A percentile compares a stretch with the other conserved stretches of the same genome.
Conservation (phyloP, 306 rosid species). For the Prunus mume region DNA sequence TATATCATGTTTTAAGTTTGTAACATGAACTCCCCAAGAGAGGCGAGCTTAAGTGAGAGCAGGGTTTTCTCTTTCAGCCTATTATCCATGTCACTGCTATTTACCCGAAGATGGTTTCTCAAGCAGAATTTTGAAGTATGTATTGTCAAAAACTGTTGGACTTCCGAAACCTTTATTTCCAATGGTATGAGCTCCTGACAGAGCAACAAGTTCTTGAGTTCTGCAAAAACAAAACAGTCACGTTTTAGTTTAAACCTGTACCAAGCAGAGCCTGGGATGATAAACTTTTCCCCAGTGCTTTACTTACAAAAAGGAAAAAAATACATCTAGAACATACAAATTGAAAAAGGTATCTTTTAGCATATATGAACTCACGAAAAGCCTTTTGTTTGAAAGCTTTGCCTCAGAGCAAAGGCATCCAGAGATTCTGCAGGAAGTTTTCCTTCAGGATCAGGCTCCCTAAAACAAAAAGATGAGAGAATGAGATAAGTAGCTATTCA, state of each 20-base stretch:
- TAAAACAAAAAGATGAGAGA: conserved; percentile 22
- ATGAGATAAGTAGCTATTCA: background rate
- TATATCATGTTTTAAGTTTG: background rate
- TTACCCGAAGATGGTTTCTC: conserved; percentile 82
- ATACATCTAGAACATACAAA: background rate
- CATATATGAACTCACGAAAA: conserved; percentile 64
- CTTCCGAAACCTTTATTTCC: conserved; percentile 94
- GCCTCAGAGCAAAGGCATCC: conserved; percentile 73
- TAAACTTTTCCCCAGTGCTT: background rate
- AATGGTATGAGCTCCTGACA: conserved; percentile 93
- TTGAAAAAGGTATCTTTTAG: background rate
- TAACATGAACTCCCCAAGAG: background rate
- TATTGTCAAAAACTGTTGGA: conserved; percentile 74
- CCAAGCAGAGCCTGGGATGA: background rate
- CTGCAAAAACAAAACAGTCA: conserved; percentile 44
- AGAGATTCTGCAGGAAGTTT: conserved; percentile 86
- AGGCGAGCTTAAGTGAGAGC: background rate
- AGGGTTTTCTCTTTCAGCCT: background rate
- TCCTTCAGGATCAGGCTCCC: conserved; percentile 89
- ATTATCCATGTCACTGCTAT: background rate
- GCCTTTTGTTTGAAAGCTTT: conserved; percentile 70
- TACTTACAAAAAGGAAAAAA: background rate
- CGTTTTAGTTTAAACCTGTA: background rate
- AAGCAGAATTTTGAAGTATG: conserved; percentile 84
- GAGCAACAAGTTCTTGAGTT: conserved; percentile 85